Evolutionary conservation across 2,329 filamentous ascomycete genomes (phyloP).

Genomic region (Monilinia vaccinii-corymbosi): DNA sequence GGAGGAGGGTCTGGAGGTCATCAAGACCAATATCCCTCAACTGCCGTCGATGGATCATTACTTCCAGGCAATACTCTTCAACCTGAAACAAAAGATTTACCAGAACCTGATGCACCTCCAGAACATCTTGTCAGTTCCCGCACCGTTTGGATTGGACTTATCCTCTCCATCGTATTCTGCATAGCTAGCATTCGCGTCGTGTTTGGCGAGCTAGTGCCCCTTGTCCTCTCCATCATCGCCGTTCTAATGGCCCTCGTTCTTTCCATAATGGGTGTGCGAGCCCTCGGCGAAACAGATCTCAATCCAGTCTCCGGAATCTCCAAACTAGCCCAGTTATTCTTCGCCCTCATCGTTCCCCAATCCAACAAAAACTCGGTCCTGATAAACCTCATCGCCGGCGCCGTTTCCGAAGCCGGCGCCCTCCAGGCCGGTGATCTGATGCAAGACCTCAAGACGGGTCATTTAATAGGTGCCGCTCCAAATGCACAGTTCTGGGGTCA

Average conservation of each 20-base stretch:
- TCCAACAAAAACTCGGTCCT: slow-evolving; percentile 78
- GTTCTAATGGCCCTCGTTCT: slow-evolving; percentile 77
- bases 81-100: slow-evolving; percentile 19
- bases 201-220: slow-evolving; percentile 73
- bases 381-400: slow-evolving; percentile 90
- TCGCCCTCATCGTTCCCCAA: slow-evolving; percentile 79
- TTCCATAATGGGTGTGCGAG: slow-evolving; percentile 65
- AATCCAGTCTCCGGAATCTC: slow-evolving; percentile 96
- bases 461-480: slow-evolving; percentile 82
- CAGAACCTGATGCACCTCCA: slow-evolving; percentile 66
- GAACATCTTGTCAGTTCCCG: slow-evolving; percentile 70
- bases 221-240: slow-evolving; percentile 62
- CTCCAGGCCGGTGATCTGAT: slow-evolving; percentile 93
- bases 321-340: slow-evolving; percentile 92
- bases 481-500: slow-evolving; percentile 97
- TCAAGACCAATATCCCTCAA: slow-evolving; percentile 14
- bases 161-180: slow-evolving; percentile 70
- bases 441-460: slow-evolving; percentile 94
- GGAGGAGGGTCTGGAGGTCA: background rate
- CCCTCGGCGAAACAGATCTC: slow-evolving; percentile 75
- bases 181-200: slow-evolving; percentile 71
- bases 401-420: slow-evolving; percentile 75
- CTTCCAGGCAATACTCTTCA: background rate
- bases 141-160: slow-evolving; percentile 65
- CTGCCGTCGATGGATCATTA: slow-evolving; percentile 7